phyloP scores from a whole-genome alignment of 345 rosid species.

The Isatis tinctoria region DNA sequence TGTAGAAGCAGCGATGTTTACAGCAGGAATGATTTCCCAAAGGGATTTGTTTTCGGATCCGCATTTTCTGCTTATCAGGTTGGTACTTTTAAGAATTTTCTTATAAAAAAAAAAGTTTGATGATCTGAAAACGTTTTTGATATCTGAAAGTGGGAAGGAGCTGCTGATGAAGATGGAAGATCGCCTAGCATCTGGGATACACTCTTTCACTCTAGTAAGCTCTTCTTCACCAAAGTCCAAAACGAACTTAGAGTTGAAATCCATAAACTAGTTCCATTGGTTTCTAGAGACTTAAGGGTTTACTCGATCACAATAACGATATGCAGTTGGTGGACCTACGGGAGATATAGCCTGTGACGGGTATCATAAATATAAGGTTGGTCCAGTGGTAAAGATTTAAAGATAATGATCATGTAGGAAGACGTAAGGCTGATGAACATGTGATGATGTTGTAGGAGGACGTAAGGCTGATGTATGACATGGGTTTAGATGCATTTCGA shows the following conservation, averaged over 20 bases:
- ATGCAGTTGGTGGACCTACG: constrained; percentile 25
- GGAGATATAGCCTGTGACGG: constrained; percentile 47
- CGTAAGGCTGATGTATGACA: constrained; percentile 58
- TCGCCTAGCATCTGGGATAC: constrained; percentile 54
- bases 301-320: no score
- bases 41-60: constrained; percentile 52
- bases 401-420: constrained; percentile 34
- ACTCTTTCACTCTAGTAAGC: constrained; percentile 34
- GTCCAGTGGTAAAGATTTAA: not conserved
- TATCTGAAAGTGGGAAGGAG: constrained; percentile 42
- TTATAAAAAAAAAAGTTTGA: not conserved
- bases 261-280: not conserved
- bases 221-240: not conserved
- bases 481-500: constrained; percentile 57
- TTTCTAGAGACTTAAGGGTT: no score
- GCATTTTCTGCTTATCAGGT: constrained; percentile 55
- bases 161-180: constrained; percentile 50
- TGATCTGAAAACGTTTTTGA: not conserved
- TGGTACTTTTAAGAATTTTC: not conserved
- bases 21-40: constrained; percentile 46
- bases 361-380: constrained; percentile 60
- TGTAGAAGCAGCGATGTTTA: constrained; percentile 16
- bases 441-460: constrained; percentile 44
- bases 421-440: constrained; percentile 64
- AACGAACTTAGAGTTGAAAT: not conserved